Conservation (phyloP, 169 alveolate species). For the Neospora caninum region DNA sequence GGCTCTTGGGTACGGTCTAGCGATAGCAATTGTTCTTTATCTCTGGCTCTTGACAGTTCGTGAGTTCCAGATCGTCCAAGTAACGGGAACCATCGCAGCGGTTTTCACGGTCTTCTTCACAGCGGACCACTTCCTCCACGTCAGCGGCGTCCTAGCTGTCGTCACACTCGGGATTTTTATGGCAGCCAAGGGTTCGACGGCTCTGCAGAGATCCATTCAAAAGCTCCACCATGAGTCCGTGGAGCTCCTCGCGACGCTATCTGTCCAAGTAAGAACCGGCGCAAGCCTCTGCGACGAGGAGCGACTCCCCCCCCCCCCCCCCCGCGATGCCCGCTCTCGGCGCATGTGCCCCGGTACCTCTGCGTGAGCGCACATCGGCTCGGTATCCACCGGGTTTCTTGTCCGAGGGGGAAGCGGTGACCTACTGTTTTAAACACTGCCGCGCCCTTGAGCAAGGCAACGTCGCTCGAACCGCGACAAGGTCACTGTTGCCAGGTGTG, state of each 20-base stretch:
- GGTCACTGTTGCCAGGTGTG: no score
- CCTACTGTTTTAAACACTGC: no score
- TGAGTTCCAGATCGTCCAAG: neutral
- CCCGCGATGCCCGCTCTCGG: no score
- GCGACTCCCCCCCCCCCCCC: no score
- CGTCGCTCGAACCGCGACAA: no score
- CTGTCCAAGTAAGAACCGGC: neutral
- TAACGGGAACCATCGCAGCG: neutral
- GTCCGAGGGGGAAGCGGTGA: no score
- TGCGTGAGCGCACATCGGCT: no score
- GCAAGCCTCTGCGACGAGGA: no score
- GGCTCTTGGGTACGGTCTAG: neutral
- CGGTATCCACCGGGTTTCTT: no score
- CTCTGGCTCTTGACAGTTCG: slow-evolving; percentile 7
- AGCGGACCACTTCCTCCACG: slow-evolving; percentile 77
- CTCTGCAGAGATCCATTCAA: slow-evolving; percentile 77
- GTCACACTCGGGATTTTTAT: slow-evolving; percentile 83
- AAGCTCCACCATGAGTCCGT: neutral
- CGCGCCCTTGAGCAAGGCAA: no score
- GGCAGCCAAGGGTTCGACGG: slow-evolving; percentile 80
- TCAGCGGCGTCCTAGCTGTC: slow-evolving; percentile 81
- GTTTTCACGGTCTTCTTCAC: slow-evolving; percentile 77
- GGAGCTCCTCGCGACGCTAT: neutral
- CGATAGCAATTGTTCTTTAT: neutral
- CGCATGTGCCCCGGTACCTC: no score